Base-by-base conservation (phyloP, 1,284 basidiomycete species). In the Cutaneotrichosporon cyanovorans region DNA sequence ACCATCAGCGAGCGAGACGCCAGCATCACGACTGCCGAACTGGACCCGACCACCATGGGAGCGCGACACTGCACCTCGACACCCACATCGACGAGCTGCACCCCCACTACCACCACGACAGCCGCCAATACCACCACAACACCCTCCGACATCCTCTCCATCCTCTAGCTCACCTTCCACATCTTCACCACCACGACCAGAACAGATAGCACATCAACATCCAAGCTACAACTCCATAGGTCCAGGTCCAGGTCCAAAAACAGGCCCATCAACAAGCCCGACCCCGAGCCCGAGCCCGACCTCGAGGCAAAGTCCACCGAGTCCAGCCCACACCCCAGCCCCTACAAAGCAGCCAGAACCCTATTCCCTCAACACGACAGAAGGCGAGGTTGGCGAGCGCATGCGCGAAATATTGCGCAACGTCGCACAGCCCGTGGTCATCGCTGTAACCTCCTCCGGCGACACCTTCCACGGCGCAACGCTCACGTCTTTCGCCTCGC, bases 401-500 rank as follows among this genome's bases (percentile, higher is more conserved):
- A 54, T 71, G 42, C 53, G 69, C 28, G 55, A 69, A 35, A 61
- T 71, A 34, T 66, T 73, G 65, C 60, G 72, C n/a, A 63, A 63
- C 54, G 63, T 69, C 12, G 61, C 70, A 18, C 70, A 72, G 69
- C 69, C 69, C 7, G 70, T 72, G 37, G 66, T 69, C n/a, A 54
- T 71, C 16, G 68, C 66, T 12, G 63, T 69, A 2, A 43, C 36
- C n/a, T 48, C 51, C 22, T 46, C 47, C 7, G 25, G 25, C 7
- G 25, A 28, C 25, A 46, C 40, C 18, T 72, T 69, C 44, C 89
- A 93, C 68, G 90, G 90, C 53, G 87, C 88, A 34, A 93, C 90
- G 0, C 76, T 95, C 34, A 92, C 90, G 5, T 92, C 89, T 0
- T 88, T 93, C 66, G 82, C 87, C 21, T 89, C 87, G n/a, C 81